These are phyloP conservation scores for Platanthera guangdongensis DNA, from an alignment of 106 monocot genomes.

Conservation along the genomic window DNA sequence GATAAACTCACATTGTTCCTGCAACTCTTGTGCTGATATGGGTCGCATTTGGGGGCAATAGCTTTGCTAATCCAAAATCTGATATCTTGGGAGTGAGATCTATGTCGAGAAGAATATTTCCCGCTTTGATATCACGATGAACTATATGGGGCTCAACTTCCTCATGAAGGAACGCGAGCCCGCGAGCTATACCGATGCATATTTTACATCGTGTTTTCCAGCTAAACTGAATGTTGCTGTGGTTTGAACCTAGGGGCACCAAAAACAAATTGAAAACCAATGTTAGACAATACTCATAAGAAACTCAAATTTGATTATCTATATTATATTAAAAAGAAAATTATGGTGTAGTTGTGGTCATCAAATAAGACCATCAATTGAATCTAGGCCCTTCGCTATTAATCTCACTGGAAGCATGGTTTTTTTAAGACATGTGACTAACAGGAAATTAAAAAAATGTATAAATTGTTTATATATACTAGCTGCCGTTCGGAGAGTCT, in stretches of 20 bases:
- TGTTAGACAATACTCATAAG: background rate
- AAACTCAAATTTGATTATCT: slow-evolving; percentile 4
- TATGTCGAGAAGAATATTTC: slow-evolving; percentile 71
- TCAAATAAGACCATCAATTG: too few species aligned
- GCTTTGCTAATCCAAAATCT: slow-evolving; percentile 72
- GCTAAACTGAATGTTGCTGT: slow-evolving; percentile 42
- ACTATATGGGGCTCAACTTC: slow-evolving; percentile 49
- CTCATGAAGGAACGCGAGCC: slow-evolving; percentile 71
- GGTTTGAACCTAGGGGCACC: slow-evolving; percentile 28
- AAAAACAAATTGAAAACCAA: background rate
- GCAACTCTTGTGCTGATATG: slow-evolving; percentile 77
- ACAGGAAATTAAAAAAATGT: too few species aligned
- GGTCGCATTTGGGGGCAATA: slow-evolving; percentile 53
- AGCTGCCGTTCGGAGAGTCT: too few species aligned
- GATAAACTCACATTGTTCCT: slow-evolving; percentile 53
- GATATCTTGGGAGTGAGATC: slow-evolving; percentile 66
- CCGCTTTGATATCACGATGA: slow-evolving; percentile 70
- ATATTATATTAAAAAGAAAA: too few species aligned
- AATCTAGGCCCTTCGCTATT: too few species aligned
- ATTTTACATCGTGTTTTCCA: slow-evolving; percentile 56
- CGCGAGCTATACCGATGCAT: slow-evolving; percentile 57
- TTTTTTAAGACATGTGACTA: too few species aligned
- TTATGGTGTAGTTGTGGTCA: too few species aligned
- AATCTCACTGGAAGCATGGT: too few species aligned
- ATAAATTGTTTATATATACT: too few species aligned